Base-by-base conservation (phyloP, 352 stramenopile species). In the Phytophthora boehmeriae region DNA sequence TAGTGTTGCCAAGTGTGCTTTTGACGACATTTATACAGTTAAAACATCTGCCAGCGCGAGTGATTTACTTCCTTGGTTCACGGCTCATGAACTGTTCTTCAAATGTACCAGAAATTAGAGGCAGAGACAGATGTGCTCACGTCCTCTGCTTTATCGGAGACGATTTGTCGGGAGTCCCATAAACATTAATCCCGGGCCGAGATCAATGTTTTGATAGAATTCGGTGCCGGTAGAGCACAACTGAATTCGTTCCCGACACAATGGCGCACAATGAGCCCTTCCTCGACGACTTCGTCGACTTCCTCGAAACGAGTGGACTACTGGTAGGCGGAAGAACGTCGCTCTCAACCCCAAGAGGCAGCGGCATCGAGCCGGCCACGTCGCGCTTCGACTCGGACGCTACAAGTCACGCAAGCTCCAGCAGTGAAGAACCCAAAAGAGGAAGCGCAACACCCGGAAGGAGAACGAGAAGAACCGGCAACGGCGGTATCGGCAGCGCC, bases 391-490 rank as follows among this genome's bases (percentile, higher is more conserved):
- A 48, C 19, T 48, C 20, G 5, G 42, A 48, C 3, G n/a, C 39
- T 14, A 32, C 42, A 16, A 48, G 42, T 20, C 17, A 48, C n/a
- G 17, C 19, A 5, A 48, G 42, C 10, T 20, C 38, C 38, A 44
- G 19, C 14, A 44, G 9, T 44, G 38, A 44, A 8, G 8, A 22
- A 8, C 5, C 38, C 38, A 20, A 16, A 44, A 44, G 38, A 44
- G 14, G 25, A 30, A 30, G 6, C 25, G 25, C 38, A 9, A 9
- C 38, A 22, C 38, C 0, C 56, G 44, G 34, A 42, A 49, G 19
- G 54, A 70, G n/a, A 51, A 38, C 27, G 63, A 63, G 44, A 62
- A 61, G 11, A 64, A 14, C 0, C 60, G 61, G 42, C 66, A 68
- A 16, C 44, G 45, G n/a, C 25, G 42, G 11, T 71, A 75, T 45